Conservation (phyloP, 306 rosid genomes). For the Castanea crenata region DNA sequence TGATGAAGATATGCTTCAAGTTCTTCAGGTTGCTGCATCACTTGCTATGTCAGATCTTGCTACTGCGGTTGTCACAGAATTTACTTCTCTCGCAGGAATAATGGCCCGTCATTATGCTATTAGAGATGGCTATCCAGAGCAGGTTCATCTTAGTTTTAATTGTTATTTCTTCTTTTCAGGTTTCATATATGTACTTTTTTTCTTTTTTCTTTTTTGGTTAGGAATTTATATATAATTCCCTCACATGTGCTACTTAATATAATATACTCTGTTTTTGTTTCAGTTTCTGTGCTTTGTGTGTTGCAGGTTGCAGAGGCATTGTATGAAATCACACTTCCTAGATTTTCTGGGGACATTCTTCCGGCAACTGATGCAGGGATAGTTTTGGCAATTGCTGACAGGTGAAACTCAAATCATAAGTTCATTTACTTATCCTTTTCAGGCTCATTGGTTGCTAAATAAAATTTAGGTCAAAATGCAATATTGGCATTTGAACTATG, state of each 20-base stretch:
- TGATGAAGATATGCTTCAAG: conserved; percentile 43
- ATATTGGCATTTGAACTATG: too few relatives aligned
- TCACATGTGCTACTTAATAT: conserved; percentile 2
- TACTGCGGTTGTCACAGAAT: conserved; percentile 93
- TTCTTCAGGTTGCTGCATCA: conserved; percentile 70
- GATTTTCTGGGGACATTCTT: conserved; percentile 88
- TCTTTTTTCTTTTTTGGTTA: background rate
- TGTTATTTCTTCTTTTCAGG: conserved; percentile 12
- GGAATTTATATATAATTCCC: background rate
- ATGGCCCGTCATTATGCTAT: conserved; percentile 97
- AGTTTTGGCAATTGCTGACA: conserved; percentile 80
- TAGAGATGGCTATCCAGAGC: conserved; percentile 84
- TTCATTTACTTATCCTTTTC: conserved; percentile 19
- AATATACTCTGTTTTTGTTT: background rate
- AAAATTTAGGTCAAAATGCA: too few relatives aligned
- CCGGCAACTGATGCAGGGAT: conserved; percentile 80
- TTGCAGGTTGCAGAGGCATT: conserved; percentile 81
- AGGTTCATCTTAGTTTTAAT: conserved; percentile 46
- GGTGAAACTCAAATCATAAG: conserved; percentile 43
- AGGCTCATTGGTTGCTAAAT: background rate
- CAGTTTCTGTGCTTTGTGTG: conserved; percentile 11
- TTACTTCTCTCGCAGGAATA: conserved; percentile 91
- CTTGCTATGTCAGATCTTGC: conserved; percentile 98
- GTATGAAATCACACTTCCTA: conserved; percentile 89
- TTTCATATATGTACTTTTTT: background rate